Conservation (phyloP, 352 stramenopile genomes). For the Pythium graminicola region DNA sequence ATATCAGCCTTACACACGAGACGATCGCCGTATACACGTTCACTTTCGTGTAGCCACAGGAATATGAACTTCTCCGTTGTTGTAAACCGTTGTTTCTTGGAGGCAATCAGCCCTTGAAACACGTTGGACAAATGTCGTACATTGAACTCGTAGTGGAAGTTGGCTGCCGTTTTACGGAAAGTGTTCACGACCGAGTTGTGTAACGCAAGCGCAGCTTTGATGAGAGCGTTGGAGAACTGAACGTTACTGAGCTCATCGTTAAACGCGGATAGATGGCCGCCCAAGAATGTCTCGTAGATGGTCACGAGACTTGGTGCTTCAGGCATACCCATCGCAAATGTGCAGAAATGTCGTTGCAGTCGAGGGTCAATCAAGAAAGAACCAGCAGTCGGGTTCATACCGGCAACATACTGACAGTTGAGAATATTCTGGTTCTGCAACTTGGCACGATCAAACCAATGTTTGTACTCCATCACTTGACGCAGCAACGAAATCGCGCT, state of each 20-base stretch:
- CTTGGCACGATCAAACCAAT: conserved; percentile 93
- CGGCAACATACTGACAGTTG: conserved; percentile 95
- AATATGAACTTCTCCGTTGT: conserved; percentile 70
- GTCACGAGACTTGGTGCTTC: conserved; percentile 90
- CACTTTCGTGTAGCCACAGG: conserved; percentile 90
- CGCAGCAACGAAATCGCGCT: conserved; percentile 90
- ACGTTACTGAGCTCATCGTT: conserved; percentile 61
- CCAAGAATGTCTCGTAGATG: conserved; percentile 87
- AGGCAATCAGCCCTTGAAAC: conserved; percentile 91
- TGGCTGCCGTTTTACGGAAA: conserved; percentile 86
- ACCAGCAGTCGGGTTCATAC: conserved; percentile 96
- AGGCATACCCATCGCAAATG: conserved; percentile 94
- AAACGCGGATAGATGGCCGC: conserved; percentile 62
- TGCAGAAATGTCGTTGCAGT: conserved; percentile 92
- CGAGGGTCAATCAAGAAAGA: conserved; percentile 97
- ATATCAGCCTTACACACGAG: conserved; percentile 84
- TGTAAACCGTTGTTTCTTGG: conserved; percentile 67
- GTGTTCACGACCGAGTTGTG: conserved; percentile 86
- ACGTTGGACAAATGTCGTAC: conserved; percentile 90
- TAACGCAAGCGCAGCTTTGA: conserved; percentile 80
- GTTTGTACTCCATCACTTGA: conserved; percentile 93
- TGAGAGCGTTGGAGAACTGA: conserved; percentile 71
- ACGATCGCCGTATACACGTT: conserved; percentile 89
- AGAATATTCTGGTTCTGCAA: conserved; percentile 96
- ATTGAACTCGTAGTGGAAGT: conserved; percentile 94